Evolutionary conservation across 2,329 filamentous ascomycete genomes (phyloP), one percentile per base, ranked within the genome.

Genomic region (Dothideomycetes sp.): DNA sequence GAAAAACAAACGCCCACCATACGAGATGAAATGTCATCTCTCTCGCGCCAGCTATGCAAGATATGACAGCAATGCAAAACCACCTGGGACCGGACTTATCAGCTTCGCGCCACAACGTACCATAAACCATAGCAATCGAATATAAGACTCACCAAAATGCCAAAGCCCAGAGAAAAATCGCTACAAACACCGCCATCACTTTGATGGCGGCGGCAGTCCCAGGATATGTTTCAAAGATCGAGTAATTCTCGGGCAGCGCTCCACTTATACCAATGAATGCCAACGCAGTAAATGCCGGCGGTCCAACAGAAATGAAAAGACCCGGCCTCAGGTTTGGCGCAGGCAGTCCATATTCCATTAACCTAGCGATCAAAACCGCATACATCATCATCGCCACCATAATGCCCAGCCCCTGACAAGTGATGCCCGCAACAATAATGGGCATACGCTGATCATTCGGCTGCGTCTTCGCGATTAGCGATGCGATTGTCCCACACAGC

Each of bases 1-100:
- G 77, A 50, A 81, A 81, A 19, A 81, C 70, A 53, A 79, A 75
- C 3, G 73, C 73, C 67, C 72, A 79, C 75, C 80, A 57, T 49
- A 62, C 34, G 64, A 59, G 24, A 60, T 62, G 55, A 66, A 73
- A 55, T 0, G 36, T 40, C 52, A 54, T 54, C 11, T 45, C 36
- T 11, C 37, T 46, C 3, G 44, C 31, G 1, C 47, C 49, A 3
- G 34, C 34, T 3, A 54, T 22, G 3, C 49, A 40, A 14, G 37
- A 40, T n/a, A 54, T 19, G 10, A 44, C 15, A 4, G 49, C 47
- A 17, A 55, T 45, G 19, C 42, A 46, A 34, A 55, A 54, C 36
- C 35, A 42, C 12, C 11, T n/a, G 12, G n/a, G n/a, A n/a, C n/a
- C n/a, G n/a, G n/a, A n/a, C n/a, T n/a, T n/a, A n/a, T n/a, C n/a